These are phyloP conservation scores for Tuber borchii DNA, from an alignment of 495 filamentous ascomycete species.

Conservation along the genomic window DNA sequence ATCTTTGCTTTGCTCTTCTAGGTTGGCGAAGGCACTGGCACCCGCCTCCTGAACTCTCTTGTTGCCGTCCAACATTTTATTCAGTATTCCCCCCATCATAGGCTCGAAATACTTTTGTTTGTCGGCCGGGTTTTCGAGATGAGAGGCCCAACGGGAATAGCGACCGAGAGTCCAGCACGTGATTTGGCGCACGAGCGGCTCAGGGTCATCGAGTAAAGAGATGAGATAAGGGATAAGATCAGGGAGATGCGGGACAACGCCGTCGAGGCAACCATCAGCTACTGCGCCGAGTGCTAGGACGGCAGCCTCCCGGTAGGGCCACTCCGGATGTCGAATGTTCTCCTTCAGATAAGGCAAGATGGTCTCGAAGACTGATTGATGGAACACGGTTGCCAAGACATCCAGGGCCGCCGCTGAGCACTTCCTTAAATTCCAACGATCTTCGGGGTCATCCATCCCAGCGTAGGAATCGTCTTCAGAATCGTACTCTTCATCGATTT, in stretches of 20 bases:
- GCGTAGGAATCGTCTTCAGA: conserved; percentile 58
- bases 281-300: conserved; percentile 93
- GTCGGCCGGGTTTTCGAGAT: conserved; percentile 58
- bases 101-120: conserved; percentile 79
- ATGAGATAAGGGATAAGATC: conserved; percentile 88
- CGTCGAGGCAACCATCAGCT: conserved; percentile 86
- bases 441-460: conserved; percentile 65
- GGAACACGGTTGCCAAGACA: conserved; percentile 85
- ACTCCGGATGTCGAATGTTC: conserved; percentile 80
- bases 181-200: conserved; percentile 93
- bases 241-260: conserved; percentile 82
- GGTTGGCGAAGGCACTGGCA: conserved; percentile 89
- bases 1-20: conserved; percentile 86
- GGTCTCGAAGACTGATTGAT: conserved; percentile 76
- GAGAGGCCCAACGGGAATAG: conserved; percentile 89
- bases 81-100: conserved; percentile 94
- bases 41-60: conserved; percentile 97
- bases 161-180: conserved; percentile 96
- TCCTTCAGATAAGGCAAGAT: conserved; percentile 88
- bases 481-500: conserved; percentile 70
- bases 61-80: conserved; percentile 90
- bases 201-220: conserved; percentile 71
- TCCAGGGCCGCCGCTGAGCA: conserved; percentile 96
- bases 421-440: conserved; percentile 92
- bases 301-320: conserved; percentile 88